Base-by-base conservation (phyloP, 441 rosid genomes). In the Jatropha podagrica region DNA sequence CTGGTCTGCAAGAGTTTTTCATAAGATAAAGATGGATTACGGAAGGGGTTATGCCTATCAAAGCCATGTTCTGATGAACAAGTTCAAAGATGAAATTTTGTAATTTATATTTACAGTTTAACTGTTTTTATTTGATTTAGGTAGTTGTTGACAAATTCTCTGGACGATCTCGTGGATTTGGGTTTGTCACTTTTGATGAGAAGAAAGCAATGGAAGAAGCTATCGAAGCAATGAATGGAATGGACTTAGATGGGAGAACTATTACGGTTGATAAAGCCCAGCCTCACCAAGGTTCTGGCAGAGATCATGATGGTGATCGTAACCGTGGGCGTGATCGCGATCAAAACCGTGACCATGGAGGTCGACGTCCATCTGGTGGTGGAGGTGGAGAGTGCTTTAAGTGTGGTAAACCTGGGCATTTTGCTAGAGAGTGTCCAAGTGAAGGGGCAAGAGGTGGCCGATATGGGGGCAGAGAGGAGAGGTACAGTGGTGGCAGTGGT, bases 101-200 rank as follows among this genome's bases (percentile, higher is more conserved):
- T 56, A 7, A 10, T 26, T 3, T 26, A 26, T 26, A 15, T 26
- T 60, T 26, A 12, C 40, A 20, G 18, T 49, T n/a, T 58, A 1
- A 9, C 9, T 7, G 2, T 23, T 72, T 61, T 64, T 55, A 0
- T 42, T 48, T 65, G 61, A 68, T 82, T 40, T 77, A 95, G 98
- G 97, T 95, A 60, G 98, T 91, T 62, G 85, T 91, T 70, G 98
- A 95, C 87, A 95, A 89, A 87, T 84, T 84, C 61, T 87, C 97
- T 76, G 98, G 97, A 44, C 97, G 98, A 70, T 95, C 98, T 67
- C 97, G 97, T 83, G 98, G 98, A 74, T 95, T 92, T 81, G 98
- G 98, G 40, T 95, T 95, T 86, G 96, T 95, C 70, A 88, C 97
- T 42, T 95, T 92, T 81, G 97, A 90, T 81, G 95, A 95, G 73